Conservation (phyloP, 805 yeast species). For the Blastobotrys parvus region DNA sequence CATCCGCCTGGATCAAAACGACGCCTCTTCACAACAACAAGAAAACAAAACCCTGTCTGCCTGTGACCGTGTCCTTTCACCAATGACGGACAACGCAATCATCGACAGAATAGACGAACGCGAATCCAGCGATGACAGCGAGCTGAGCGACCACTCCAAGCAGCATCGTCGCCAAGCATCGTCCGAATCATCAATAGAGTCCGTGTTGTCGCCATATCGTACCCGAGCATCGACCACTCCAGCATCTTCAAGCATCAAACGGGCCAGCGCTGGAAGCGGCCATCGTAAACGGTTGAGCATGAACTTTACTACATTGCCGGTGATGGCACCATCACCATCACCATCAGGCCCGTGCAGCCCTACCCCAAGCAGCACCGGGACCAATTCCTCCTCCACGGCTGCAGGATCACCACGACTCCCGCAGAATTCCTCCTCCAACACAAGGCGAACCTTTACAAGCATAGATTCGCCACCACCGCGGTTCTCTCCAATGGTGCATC, state of each 20-base stretch:
- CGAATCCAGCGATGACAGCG: no score
- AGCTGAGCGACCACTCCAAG: no score
- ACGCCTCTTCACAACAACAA: no score
- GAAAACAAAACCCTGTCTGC: no score
- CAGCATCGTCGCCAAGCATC: slow-evolving; percentile 3
- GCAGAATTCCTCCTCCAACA: slow-evolving; percentile 2
- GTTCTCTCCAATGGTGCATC: neutral
- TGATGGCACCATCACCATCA: slow-evolving; percentile 7
- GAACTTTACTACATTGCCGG: slow-evolving; percentile 14
- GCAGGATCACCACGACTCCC: no score
- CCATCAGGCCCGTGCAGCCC: neutral
- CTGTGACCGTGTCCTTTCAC: no score
- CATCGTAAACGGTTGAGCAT: slow-evolving; percentile 12
- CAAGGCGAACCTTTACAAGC: neutral
- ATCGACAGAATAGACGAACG: no score
- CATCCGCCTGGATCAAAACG: no score
- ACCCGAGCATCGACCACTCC: neutral
- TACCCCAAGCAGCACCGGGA: neutral
- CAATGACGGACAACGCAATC: no score
- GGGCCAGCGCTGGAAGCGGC: neutral
- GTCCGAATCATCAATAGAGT: slow-evolving; percentile 4
- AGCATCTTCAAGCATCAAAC: neutral
- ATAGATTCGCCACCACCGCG: neutral
- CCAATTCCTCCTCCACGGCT: neutral
- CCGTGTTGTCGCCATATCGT: neutral